A percentile compares a stretch with the other conserved stretches of the same genome.
Conservation (phyloP, 257 asterid species). For the Coffea canephora region DNA sequence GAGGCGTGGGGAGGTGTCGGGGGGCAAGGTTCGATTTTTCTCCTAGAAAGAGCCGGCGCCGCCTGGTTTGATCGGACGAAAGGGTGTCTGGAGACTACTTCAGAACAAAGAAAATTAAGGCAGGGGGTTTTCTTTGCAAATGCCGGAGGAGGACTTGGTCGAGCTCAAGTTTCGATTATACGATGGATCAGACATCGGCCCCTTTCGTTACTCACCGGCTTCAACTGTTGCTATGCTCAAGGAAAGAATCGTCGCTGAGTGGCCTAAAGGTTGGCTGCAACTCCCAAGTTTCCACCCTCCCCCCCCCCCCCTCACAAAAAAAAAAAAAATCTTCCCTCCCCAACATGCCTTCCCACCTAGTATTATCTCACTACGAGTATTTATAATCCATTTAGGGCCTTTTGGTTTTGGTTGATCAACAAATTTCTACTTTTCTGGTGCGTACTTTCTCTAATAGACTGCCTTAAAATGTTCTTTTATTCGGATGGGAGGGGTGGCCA, state of each 20-base stretch:
- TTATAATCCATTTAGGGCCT: neutral
- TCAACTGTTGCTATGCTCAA: slow-evolving; percentile 83
- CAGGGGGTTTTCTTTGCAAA: slow-evolving; percentile 15
- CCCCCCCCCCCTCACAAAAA: too few species aligned
- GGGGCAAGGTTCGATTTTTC: neutral
- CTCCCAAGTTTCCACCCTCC: neutral
- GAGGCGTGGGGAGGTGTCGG: neutral
- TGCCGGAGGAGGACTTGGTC: slow-evolving; percentile 52
- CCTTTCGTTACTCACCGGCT: slow-evolving; percentile 81
- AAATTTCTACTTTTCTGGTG: neutral
- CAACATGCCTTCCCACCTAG: neutral
- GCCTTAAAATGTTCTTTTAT: neutral
- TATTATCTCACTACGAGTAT: too few species aligned
- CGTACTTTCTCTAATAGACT: too few species aligned
- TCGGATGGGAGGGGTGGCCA: neutral
- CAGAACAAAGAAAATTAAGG: too few species aligned
- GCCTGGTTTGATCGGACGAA: neutral
- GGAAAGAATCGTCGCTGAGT: slow-evolving; percentile 61
- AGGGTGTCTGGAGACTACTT: neutral
- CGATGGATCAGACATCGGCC: slow-evolving; percentile 97
- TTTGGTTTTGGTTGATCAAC: neutral
- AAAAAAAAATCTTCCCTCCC: too few species aligned
- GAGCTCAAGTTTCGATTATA: slow-evolving; percentile 87
- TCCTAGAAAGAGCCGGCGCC: neutral
- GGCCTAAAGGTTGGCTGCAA: slow-evolving; percentile 39